Percentiles rank a stretch among this genome's conserved stretches.
Evolutionary conservation across 169 alveolate species (phyloP).

Genomic region (Cryptosporidium andersoni): DNA sequence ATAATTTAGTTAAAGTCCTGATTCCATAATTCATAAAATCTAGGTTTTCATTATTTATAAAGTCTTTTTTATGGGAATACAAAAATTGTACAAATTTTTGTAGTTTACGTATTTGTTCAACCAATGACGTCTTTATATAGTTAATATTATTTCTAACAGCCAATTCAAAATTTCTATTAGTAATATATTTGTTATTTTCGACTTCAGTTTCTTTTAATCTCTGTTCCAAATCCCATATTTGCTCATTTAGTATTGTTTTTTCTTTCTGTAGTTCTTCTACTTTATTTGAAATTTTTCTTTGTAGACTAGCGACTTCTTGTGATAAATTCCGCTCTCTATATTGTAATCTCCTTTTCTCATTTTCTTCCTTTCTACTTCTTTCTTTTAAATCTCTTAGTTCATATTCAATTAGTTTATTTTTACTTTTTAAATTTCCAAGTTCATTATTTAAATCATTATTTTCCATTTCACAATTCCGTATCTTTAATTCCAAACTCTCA

Average conservation of each 20-base stretch:
- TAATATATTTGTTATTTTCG: background rate
- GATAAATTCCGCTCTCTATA: slow-evolving; percentile 58
- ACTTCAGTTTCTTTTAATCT: slow-evolving; percentile 20
- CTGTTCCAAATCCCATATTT: slow-evolving; percentile 55
- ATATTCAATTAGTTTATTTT: slow-evolving; percentile 40
- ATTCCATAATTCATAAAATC: too few relatives aligned
- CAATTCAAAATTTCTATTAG: too few relatives aligned
- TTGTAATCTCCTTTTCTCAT: slow-evolving; percentile 47
- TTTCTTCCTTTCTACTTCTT: slow-evolving; percentile 59
- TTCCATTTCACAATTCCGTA: slow-evolving; percentile 11
- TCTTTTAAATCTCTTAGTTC: slow-evolving; percentile 42
- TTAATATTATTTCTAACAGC: too few relatives aligned
- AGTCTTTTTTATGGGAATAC: too few relatives aligned
- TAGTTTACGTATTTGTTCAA: too few relatives aligned
- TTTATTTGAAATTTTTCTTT: slow-evolving; percentile 26
- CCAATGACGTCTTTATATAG: too few relatives aligned
- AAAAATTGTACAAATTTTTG: too few relatives aligned
- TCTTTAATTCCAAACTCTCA: slow-evolving; percentile 48
- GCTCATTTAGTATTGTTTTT: slow-evolving; percentile 40
- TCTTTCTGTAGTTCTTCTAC: slow-evolving; percentile 49
- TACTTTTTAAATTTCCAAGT: slow-evolving; percentile 11
- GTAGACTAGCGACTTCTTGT: slow-evolving; percentile 56
- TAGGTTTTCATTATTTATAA: too few relatives aligned
- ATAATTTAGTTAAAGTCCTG: too few relatives aligned
- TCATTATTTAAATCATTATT: slow-evolving; percentile 26